Conservation (phyloP, 805 yeast genomes). For the Suhomyces vadensis region DNA sequence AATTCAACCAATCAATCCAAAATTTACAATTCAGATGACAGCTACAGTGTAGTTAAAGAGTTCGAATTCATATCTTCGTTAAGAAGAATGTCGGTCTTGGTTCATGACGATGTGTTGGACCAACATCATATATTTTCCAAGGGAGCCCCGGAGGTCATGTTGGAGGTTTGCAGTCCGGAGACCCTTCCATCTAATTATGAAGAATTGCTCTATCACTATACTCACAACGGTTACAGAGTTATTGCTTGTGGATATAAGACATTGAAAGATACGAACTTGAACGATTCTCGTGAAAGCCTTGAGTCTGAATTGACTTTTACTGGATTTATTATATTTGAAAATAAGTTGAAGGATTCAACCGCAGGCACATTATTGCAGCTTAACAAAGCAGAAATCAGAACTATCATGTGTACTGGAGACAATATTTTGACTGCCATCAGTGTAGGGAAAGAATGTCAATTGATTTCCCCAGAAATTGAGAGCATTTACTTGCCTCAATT, state of each 20-base stretch:
- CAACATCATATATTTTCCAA: constrained; percentile 56
- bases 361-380: constrained; percentile 59
- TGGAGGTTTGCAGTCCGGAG: constrained; percentile 68
- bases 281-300: constrained; percentile 54
- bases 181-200: constrained; percentile 76
- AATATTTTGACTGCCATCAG: constrained; percentile 92
- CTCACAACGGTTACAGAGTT: constrained; percentile 92
- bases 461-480: constrained; percentile 47
- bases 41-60: constrained; percentile 42
- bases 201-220: constrained; percentile 74
- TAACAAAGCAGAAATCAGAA: constrained; percentile 69
- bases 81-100: constrained; percentile 86
- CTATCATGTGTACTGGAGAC: constrained; percentile 98
- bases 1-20: constrained; percentile 35
- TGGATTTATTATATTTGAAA: constrained; percentile 92
- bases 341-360: constrained; percentile 76
- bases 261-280: constrained; percentile 19
- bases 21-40: constrained; percentile 7
- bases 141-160: constrained; percentile 97
- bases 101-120: constrained; percentile 13
- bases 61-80: constrained; percentile 84
- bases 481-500: constrained; percentile 57
- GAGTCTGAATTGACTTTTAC: constrained; percentile 71
- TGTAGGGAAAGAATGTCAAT: constrained; percentile 82
- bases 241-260: constrained; percentile 86